Conservation (phyloP, 108 stramenopile genomes). For the Stephanodiscus triporus region DNA sequence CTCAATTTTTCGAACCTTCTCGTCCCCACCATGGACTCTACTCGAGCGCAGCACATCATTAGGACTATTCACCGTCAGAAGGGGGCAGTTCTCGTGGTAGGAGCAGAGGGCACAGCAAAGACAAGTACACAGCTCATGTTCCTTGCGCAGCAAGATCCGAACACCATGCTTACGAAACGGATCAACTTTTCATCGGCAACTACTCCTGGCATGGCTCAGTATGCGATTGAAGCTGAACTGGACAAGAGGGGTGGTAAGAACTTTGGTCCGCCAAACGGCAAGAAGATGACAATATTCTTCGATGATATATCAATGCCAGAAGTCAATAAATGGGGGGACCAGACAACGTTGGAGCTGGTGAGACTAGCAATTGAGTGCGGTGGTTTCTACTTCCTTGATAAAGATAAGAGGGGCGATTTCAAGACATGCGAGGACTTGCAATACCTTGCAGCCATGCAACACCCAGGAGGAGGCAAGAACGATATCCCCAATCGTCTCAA, state of each 20-base stretch:
- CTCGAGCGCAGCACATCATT: slow-evolving; percentile 74
- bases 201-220: slow-evolving; percentile 89
- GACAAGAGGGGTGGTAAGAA: slow-evolving; percentile 92
- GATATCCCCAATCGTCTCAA: slow-evolving; percentile 92
- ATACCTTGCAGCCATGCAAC: slow-evolving; percentile 90
- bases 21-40: slow-evolving; percentile 93
- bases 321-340: slow-evolving; percentile 93
- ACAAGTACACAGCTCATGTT: slow-evolving; percentile 92
- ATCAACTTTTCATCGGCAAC: slow-evolving; percentile 93
- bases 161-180: slow-evolving; percentile 68
- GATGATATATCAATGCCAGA: slow-evolving; percentile 93
- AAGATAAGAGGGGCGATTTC: slow-evolving; percentile 93
- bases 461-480: slow-evolving; percentile 90
- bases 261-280: slow-evolving; percentile 90
- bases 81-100: slow-evolving; percentile 79
- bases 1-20: slow-evolving; percentile 90
- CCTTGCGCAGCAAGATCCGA: slow-evolving; percentile 68
- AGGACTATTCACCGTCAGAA: slow-evolving; percentile 74
- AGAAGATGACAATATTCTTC: slow-evolving; percentile 93
- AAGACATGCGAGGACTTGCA: slow-evolving; percentile 88
- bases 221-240: slow-evolving; percentile 85
- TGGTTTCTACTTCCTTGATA: slow-evolving; percentile 92
- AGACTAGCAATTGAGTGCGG: slow-evolving; percentile 83
- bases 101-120: slow-evolving; percentile 92
- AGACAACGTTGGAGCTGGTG: slow-evolving; percentile 89